A percentile compares a stretch with the other conserved stretches of the same genome.
Conservation (phyloP, 1,139 yeast genomes). For the Diutina scorzettiae region DNA sequence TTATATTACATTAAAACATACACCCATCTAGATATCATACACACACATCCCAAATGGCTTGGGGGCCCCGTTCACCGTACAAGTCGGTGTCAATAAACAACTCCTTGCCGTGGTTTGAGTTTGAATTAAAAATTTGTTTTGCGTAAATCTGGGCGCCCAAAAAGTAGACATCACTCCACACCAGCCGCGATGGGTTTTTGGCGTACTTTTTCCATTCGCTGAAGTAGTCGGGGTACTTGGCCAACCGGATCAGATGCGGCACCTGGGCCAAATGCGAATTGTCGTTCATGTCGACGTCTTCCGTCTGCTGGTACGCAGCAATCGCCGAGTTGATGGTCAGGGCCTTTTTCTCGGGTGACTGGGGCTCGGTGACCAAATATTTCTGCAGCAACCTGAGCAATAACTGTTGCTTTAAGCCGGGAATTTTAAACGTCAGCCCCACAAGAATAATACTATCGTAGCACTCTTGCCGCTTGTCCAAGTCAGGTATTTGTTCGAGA, state of each 20-base stretch:
- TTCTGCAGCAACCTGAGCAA: constrained; percentile 47
- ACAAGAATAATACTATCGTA: constrained; percentile 75
- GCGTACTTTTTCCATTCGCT: constrained; percentile 82
- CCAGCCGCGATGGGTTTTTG: constrained; percentile 32
- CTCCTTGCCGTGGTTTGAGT: constrained; percentile 48
- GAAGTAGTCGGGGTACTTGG: constrained; percentile 80
- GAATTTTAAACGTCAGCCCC: constrained; percentile 66
- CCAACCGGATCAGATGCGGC: constrained; percentile 59
- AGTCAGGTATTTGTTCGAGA: constrained; percentile 47
- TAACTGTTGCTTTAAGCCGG: constrained; percentile 68
- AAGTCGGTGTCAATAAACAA: constrained; percentile 60
- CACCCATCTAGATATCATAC: constrained; percentile 11
- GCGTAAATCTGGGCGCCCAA: constrained; percentile 84
- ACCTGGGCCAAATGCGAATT: constrained; percentile 34
- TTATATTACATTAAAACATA: neutral
- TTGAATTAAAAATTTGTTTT: constrained; percentile 64
- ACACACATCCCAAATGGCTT: constrained; percentile 41
- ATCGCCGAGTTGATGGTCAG: constrained; percentile 30
- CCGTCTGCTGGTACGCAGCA: constrained; percentile 32
- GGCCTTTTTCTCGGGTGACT: constrained; percentile 14
- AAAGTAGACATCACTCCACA: constrained; percentile 58
- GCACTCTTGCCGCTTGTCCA: constrained; percentile 66
- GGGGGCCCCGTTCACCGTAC: constrained; percentile 76
- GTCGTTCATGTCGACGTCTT: constrained; percentile 12
- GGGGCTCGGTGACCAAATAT: constrained; percentile 34